Evolutionary conservation across 345 rosid genomes (phyloP).

Genomic region (Boechera divaricarpa): DNA sequence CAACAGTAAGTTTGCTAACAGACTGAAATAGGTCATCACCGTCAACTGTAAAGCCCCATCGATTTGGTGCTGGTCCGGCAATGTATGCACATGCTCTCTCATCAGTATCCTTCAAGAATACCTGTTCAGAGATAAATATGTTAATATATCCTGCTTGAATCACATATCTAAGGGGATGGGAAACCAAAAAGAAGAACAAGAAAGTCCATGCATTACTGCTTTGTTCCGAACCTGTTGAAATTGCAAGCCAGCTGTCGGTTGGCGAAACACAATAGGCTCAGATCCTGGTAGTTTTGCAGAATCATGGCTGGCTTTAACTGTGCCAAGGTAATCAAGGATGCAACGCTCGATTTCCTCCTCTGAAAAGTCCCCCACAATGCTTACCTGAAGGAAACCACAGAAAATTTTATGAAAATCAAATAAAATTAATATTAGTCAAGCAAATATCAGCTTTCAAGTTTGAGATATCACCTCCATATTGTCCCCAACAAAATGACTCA

Average conservation of each 20-base stretch:
- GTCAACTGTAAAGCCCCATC: constrained; percentile 95
- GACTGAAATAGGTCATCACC: constrained; percentile 81
- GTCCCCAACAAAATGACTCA: constrained; percentile 91
- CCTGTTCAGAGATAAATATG: constrained; percentile 56
- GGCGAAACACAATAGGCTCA: constrained; percentile 70
- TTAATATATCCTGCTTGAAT: constrained; percentile 20
- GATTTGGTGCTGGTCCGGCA: constrained; percentile 99
- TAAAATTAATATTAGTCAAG: neutral
- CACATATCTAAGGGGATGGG: constrained; percentile 18
- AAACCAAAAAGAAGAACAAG: constrained; percentile 10
- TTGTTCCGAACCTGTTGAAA: constrained; percentile 73
- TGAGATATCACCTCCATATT: constrained; percentile 82
- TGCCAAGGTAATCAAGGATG: constrained; percentile 90
- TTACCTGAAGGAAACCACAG: constrained; percentile 62
- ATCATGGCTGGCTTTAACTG: constrained; percentile 69
- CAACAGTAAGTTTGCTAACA: constrained; percentile 50
- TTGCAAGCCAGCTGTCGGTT: constrained; percentile 74
- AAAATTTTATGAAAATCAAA: neutral
- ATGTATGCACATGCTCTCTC: constrained; percentile 99
- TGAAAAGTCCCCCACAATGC: constrained; percentile 94
- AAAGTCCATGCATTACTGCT: constrained; percentile 28
- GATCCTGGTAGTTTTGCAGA: constrained; percentile 47
- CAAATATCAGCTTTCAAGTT: constrained; percentile 22
- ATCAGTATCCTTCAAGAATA: constrained; percentile 95
- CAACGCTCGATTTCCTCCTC: constrained; percentile 87